These are phyloP conservation scores for Teunomyces cretensis DNA, from an alignment of 805 yeast species.

Conservation along the genomic window DNA sequence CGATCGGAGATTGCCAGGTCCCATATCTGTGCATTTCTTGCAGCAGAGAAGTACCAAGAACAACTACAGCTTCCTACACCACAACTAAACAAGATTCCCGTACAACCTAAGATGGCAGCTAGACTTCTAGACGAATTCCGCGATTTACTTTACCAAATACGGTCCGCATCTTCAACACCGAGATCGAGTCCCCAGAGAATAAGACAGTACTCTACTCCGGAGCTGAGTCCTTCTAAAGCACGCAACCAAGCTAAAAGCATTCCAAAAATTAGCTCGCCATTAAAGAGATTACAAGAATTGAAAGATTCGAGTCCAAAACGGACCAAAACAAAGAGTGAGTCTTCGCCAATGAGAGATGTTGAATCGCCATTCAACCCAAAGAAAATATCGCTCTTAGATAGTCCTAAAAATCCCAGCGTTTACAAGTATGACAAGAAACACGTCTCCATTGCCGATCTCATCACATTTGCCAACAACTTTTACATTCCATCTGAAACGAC, in stretches of 20 bases:
- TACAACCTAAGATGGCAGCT: constrained; percentile 46
- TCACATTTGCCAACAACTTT: constrained; percentile 59
- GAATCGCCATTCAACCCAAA: constrained; percentile 30
- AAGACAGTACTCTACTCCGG: constrained; percentile 1
- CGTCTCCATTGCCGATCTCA: constrained; percentile 34
- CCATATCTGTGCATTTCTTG: constrained; percentile 66
- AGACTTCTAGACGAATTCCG: constrained; percentile 48
- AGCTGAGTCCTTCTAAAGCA: constrained; percentile 3
- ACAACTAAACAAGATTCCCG: constrained; percentile 52
- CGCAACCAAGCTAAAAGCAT: constrained; percentile 21
- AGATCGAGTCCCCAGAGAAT: constrained; percentile 16
- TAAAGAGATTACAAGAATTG: constrained; percentile 32
- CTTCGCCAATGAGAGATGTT: constrained; percentile 15
- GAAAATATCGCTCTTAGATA: constrained; percentile 3
- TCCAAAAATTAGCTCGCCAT: constrained; percentile 37
- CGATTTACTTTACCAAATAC: constrained; percentile 31
- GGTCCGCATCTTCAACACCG: constrained; percentile 16
- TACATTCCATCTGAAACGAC: constrained; percentile 58
- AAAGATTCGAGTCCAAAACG: constrained; percentile 9
- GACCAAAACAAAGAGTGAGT: constrained; percentile 4
- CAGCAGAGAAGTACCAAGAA: constrained; percentile 49
- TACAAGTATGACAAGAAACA: constrained; percentile 20
- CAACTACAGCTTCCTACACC: constrained; percentile 51
- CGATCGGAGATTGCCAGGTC: constrained; percentile 63
- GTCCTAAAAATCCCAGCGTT: constrained; percentile 10